Base-by-base conservation (phyloP, 192 early-diverging fungal genomes). In the Linnemannia elongata region DNA sequence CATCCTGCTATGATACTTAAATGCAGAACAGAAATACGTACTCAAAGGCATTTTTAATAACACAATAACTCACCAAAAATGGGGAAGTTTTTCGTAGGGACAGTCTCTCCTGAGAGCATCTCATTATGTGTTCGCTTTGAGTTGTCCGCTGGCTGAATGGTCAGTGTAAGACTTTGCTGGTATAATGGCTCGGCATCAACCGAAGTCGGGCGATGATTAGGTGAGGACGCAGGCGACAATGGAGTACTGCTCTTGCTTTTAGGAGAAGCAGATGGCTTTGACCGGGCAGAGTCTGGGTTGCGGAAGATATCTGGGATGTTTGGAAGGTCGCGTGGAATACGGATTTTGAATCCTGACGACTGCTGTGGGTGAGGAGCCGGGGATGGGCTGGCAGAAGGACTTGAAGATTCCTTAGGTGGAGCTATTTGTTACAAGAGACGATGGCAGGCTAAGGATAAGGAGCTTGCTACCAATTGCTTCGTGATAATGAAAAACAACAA, bases 271-370 rank as follows among this genome's bases (percentile, higher is more conserved):
- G 82, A 75, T 0, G 83, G 52, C 33, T 36, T 54, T 15, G 83
- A 76, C 17, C 77, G 77, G 2, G 66, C 27, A 12, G 63, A 18
- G 12, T 60, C 75, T 69, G 54, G 66, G 33, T 72, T 80, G 12
- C 79, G 78, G 44, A 86, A 86, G 18, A 44, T 78, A n/a, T 76
- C 78, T 35, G 83, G 83, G 57, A 86, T 49, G 47, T 80, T 80
- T 6, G 83, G 78, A 22, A 86, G 74, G 74, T 86, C 75, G 36
- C 83, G 76, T 2, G 78, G 83, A 27, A 86, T 68, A 9, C 83
- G 83, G 38, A 86, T 86, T 44, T 86, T 86, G 45, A 86, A 77
- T 6, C 75, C 75, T 36, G 81, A 75, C 33, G 66, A 17, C 24
- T 72, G 33, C 13, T 76, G 63, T 17, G 10, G 27, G 0, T 15